Evolutionary conservation across 345 rosid genomes (phyloP).

Genomic region (Citrus sp.): DNA sequence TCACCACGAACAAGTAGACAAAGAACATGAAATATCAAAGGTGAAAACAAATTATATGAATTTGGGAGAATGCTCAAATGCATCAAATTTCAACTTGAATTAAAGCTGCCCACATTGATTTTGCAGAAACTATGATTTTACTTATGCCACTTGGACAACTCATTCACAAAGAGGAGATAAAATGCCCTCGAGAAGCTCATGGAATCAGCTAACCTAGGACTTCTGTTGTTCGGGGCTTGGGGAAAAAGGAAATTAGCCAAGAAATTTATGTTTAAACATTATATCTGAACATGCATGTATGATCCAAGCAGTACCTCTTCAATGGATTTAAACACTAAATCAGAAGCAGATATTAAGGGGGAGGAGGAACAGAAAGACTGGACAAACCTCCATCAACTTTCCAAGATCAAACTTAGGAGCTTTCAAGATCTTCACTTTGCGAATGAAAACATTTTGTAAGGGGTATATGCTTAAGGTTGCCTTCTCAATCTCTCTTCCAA

Average conservation of each 20-base stretch:
- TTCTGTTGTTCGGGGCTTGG: no score
- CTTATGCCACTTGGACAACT: not conserved
- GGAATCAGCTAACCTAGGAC: no score
- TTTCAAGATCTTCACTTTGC: constrained; percentile 91
- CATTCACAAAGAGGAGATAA: no score
- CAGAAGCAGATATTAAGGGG: not conserved
- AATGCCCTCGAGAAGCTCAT: no score
- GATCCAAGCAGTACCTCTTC: not conserved
- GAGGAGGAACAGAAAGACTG: not conserved
- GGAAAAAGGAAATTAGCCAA: not conserved
- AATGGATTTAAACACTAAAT: not conserved
- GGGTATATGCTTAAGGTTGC: constrained; percentile 81
- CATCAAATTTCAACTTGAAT: not conserved
- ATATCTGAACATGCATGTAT: not conserved
- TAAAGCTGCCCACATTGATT: not conserved
- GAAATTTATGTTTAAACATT: not conserved
- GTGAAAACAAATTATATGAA: not conserved
- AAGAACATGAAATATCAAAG: not conserved
- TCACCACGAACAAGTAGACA: not conserved
- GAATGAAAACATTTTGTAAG: constrained; percentile 79
- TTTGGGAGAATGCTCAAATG: not conserved
- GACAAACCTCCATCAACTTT: constrained; percentile 81
- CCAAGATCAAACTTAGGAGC: constrained; percentile 99
- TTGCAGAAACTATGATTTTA: not conserved
- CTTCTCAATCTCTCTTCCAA: constrained; percentile 89